Evolutionary conservation across 306 rosid genomes (phyloP).

Genomic region (Mucuna pruriens): DNA sequence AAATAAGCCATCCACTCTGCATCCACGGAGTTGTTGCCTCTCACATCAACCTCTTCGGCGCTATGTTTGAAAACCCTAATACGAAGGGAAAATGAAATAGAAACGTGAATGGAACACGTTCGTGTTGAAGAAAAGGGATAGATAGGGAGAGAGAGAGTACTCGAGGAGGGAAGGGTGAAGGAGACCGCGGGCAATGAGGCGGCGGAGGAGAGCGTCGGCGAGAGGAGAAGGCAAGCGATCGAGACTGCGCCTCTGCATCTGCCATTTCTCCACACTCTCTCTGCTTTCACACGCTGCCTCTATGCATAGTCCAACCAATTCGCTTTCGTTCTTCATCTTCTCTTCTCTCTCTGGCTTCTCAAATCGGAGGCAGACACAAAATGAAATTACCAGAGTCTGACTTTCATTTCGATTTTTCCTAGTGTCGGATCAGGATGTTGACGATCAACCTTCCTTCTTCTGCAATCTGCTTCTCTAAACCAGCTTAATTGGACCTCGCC

Average conservation of each 20-base stretch:
- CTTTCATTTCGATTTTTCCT: conserved; percentile 15
- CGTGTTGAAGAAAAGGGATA: background rate
- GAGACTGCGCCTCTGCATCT: conserved; percentile 72
- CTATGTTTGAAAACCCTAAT: conserved; percentile 70
- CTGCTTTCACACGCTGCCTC: conserved; percentile 58
- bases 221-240: conserved; percentile 75
- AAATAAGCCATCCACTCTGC: conserved; percentile 96
- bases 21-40: conserved; percentile 62
- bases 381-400: background rate
- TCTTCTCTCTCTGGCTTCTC: background rate
- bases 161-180: conserved; percentile 84
- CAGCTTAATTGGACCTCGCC: background rate
- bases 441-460: conserved; percentile 18
- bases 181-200: conserved; percentile 68
- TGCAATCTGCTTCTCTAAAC: background rate
- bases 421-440: background rate
- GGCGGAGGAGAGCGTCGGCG: conserved; percentile 79
- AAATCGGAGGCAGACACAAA: background rate
- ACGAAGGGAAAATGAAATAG: background rate
- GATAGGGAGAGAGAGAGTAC: conserved; percentile 44
- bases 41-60: conserved; percentile 74
- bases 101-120: background rate
- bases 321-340: conserved; percentile 46
- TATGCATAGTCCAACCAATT: conserved; percentile 58
- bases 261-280: conserved; percentile 69